phyloP scores from a whole-genome alignment of 768 basidiomycete species.

The Kwoniella mangroviensis region DNA sequence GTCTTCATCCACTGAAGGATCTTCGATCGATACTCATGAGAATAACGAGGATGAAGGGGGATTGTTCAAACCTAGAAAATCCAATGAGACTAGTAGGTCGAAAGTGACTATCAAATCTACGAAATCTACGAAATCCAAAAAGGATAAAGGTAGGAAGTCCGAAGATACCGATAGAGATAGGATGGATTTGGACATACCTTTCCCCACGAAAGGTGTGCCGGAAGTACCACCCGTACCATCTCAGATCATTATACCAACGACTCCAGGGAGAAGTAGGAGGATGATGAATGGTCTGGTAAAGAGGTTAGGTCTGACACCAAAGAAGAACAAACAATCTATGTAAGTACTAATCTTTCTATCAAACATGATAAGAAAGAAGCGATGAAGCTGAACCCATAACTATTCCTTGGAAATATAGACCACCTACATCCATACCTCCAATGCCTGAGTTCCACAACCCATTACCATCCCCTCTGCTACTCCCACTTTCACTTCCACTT shows the following conservation, averaged over 20 bases:
- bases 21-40: conserved; percentile 1
- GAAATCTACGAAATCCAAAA: conserved; percentile 21
- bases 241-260: conserved; percentile 19
- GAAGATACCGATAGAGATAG: conserved; percentile 21
- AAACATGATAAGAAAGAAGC: background rate
- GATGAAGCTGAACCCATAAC: too few species aligned
- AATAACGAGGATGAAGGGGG: conserved; percentile 18
- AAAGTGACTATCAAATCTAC: conserved; percentile 25
- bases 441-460: background rate
- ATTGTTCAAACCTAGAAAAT: conserved; percentile 33
- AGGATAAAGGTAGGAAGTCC: conserved; percentile 8
- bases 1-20: conserved; percentile 44
- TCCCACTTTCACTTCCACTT: conserved; percentile 10
- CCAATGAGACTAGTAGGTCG: conserved; percentile 28
- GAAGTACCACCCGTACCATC: conserved; percentile 22
- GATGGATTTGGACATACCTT: conserved; percentile 23
- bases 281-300: conserved; percentile 42
- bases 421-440: conserved; percentile 4
- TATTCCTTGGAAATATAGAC: background rate
- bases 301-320: conserved; percentile 45
- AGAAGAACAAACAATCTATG: conserved; percentile 36
- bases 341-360: conserved; percentile 3
- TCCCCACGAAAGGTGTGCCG: background rate
- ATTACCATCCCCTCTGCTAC: background rate
- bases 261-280: conserved; percentile 38